Evolutionary conservation across 2,329 filamentous ascomycete genomes (phyloP), one percentile per base, ranked within the genome.

Genomic region (Neoarthrinium moseri): DNA sequence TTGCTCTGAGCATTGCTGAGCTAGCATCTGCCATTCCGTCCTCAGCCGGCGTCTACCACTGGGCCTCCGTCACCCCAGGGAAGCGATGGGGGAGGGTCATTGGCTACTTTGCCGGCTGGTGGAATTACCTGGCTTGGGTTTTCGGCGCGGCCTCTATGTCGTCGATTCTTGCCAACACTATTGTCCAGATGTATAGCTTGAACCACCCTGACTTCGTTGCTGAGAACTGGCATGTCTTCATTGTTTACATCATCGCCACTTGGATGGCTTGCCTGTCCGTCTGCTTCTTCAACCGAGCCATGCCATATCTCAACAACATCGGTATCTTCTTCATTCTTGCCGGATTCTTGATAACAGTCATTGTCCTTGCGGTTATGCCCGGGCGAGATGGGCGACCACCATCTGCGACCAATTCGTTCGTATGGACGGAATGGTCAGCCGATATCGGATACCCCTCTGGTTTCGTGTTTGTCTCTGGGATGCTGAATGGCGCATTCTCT

Each of bases 401-500:
- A 4, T 47, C 65, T 27, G 68, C 67, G 0, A 57, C 55, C 5
- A 63, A 60, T 3, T 50, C 59, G 0, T 69, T 69, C 48, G 69
- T 73, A 5, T 73, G 69, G 70, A 56, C 40, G 2, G 59, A 69
- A 10, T 72, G 69, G 69, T 53, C 54, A 10, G 64, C 66, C 18
- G 52, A 62, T 26, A 64, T 69, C 35, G 70, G 70, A 13, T 73
- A 71, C 35, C 61, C 64, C 73, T 52, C 69, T 24, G 69, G 68
- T 0, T 69, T 73, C 45, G 68, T 72, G 2, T 72, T 72, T 32
- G 43, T 50, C n/a, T 21, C 42, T 1, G 52, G 51, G 27, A 55
- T 55, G 53, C 37, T 51, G n/a, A 89, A 89, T 55, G 85, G 83
- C 10, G 84, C 84, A 3, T 89, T 81, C 58, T 78, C 80, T 35